phyloP scores from a whole-genome alignment of 2,329 filamentous ascomycete genomes.

The Clonostachys chloroleuca region DNA sequence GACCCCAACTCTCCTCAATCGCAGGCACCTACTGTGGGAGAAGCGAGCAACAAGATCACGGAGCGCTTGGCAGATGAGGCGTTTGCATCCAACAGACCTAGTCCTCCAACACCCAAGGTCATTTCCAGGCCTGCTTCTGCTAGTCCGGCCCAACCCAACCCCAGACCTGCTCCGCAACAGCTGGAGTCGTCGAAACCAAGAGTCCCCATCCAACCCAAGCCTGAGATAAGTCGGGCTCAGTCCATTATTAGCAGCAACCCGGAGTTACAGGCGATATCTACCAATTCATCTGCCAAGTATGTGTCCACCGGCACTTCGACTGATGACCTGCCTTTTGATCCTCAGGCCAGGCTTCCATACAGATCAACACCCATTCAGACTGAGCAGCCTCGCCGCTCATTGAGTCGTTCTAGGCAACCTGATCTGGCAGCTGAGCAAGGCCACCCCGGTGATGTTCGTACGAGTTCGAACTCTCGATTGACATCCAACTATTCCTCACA shows the following conservation, averaged over 20 bases:
- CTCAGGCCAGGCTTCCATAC: slow-evolving; percentile 4
- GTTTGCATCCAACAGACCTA: slow-evolving; percentile 52
- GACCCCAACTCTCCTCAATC: slow-evolving; percentile 39
- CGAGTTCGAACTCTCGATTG: slow-evolving; percentile 9
- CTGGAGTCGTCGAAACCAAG: slow-evolving; percentile 19
- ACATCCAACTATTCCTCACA: slow-evolving; percentile 15
- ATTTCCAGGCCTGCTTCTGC: not conserved
- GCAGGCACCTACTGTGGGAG: slow-evolving; percentile 29
- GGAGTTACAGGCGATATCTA: slow-evolving; percentile 54
- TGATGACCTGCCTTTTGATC: slow-evolving; percentile 47
- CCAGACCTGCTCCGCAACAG: not conserved
- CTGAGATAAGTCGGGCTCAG: slow-evolving; percentile 55
- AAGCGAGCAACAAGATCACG: slow-evolving; percentile 61
- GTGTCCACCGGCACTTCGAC: slow-evolving; percentile 78
- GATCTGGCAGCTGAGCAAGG: slow-evolving; percentile 9
- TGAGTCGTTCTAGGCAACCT: slow-evolving; percentile 16
- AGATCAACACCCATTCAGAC: slow-evolving; percentile 9
- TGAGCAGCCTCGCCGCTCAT: slow-evolving; percentile 14
- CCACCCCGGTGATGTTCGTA: slow-evolving; percentile 10
- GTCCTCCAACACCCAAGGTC: slow-evolving; percentile 10
- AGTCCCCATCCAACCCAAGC: slow-evolving; percentile 32
- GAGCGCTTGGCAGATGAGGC: slow-evolving; percentile 81
- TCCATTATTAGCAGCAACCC: slow-evolving; percentile 60
- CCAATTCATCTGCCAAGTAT: slow-evolving; percentile 31
- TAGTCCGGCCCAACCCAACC: not conserved